phyloP scores from a whole-genome alignment of 129 eudicot genomes.

The sunflower (Helianthus annuus) region HanXRQr2.0-SUNRISE NC_035433.2:13779741-13780240 shows the following conservation, averaged over 20 bases:
- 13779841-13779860: conserved; percentile 9
- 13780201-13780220: conserved; percentile 26
- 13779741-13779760: conserved; percentile 49
- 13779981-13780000: conserved; percentile 75
- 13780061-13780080: background rate
- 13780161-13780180: conserved; percentile 98
- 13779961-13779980: conserved; percentile 76
- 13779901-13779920: conserved; percentile 72
- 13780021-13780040: conserved; percentile 55
- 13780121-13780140: conserved; percentile 55
- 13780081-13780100: conserved; percentile 40
- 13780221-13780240: background rate
- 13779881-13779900: conserved; percentile 81
- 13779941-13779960: conserved; percentile 65
- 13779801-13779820: conserved; percentile 17
- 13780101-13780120: conserved; percentile 58
- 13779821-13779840: background rate
- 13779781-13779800: conserved; percentile 83
- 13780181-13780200: conserved; percentile 84
- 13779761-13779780: conserved; percentile 68
- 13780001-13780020: conserved; percentile 85
- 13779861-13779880: conserved; percentile 72
- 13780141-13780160: conserved; percentile 73
- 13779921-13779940: conserved; percentile 74
- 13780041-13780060: background rate